Base-by-base conservation (phyloP, 768 basidiomycete species). In the Naganishia vaughanmartiniae region DNA sequence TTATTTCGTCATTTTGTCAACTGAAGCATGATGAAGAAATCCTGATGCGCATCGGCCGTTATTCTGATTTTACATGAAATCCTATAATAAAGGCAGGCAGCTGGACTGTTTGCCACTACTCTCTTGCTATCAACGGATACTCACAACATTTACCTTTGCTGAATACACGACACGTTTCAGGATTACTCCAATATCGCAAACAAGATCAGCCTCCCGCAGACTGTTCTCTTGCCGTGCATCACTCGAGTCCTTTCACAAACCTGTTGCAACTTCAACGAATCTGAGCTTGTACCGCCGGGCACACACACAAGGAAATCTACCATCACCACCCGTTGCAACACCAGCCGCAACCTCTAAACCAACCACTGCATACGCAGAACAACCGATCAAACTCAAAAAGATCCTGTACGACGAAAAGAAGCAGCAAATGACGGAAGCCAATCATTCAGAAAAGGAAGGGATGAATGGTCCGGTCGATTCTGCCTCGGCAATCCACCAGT, bases 361-460 rank as follows among this genome's bases (percentile, higher is more conserved):
- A 12, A 63, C 60, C n/a, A 46, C 60, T 10, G 39, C 60, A 30
- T 63, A 63, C 60, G 24, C 39, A 3, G 60, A 63, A 45, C 60
- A 63, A 17, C 60, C 60, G 39, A 63, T 63, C 60, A 63, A 63
- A 26, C 60, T 63, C 36, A 63, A 63, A 15, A 63, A 63, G 26
- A 15, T n/a, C 36, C 60, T 63, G 7, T 63, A 63, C 60, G 60
- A 63, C 10, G 12, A 31, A 26, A 63, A 63, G 39, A 63, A 45
- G 39, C 31, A 26, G 19, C 36, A 63, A 34, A 63, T 45, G 60
- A 30, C 57, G 30, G 1, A 31, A 33, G 33, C 4, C 30, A 19
- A 17, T 34, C 21, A 58, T 21, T 7, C 34, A 21, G 31, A 19
- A n/a, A 33, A 39, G 57, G 15, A 21, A 9, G 57, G 34, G 6